These are phyloP conservation scores for Geotrichum candidum DNA, from an alignment of 1,139 yeast species.

Conservation along the genomic window DNA sequence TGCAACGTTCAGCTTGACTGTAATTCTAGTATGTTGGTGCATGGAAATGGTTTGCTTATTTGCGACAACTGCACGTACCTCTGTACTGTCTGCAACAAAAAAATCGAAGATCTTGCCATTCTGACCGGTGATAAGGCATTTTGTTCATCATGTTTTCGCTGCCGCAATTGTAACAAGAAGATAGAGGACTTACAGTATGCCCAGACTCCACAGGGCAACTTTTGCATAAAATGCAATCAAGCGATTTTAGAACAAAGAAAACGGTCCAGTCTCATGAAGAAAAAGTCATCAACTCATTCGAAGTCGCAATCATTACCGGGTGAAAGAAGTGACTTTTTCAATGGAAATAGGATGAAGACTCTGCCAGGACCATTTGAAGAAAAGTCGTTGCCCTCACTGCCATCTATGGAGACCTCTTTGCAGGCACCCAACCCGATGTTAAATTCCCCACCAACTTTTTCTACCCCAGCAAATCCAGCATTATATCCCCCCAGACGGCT, in stretches of 20 bases:
- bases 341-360: too few species aligned
- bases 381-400: conserved; percentile 29
- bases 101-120: conserved; percentile 93
- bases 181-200: conserved; percentile 91
- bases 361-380: conserved; percentile 17
- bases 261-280: too few species aligned
- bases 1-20: conserved; percentile 76
- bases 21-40: conserved; percentile 79
- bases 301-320: too few species aligned
- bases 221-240: conserved; percentile 91
- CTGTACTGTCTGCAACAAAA: conserved; percentile 81
- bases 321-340: too few species aligned
- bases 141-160: conserved; percentile 84
- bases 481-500: neutral
- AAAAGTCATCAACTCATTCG: too few species aligned
- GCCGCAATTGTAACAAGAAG: conserved; percentile 81
- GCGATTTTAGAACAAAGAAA: conserved; percentile 63
- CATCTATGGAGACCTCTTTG: conserved; percentile 15
- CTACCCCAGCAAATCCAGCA: neutral
- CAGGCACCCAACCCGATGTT: neutral
- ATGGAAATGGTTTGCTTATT: conserved; percentile 87
- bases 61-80: conserved; percentile 88
- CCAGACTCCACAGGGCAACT: conserved; percentile 85
- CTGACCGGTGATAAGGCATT: conserved; percentile 91
- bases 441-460: neutral